Base-by-base conservation (phyloP, 192 early-diverging fungal species). In the Coemansia sp. region DNA sequence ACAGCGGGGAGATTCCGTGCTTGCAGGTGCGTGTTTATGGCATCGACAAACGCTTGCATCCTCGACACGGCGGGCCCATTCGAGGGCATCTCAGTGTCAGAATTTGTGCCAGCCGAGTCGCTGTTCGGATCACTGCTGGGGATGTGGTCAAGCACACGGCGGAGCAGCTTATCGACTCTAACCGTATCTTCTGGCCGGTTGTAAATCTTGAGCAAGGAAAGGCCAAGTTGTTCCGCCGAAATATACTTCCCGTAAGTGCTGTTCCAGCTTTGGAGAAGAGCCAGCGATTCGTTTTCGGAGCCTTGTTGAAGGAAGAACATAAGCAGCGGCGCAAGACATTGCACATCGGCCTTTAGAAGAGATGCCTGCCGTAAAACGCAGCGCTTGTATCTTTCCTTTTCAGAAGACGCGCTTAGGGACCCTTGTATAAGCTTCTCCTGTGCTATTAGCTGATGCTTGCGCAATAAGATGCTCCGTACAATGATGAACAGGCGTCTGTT, bases 251-350 rank as follows among this genome's bases (percentile, higher is more conserved):
- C 33, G 34, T 81, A 66, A 0, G 63, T 22, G 27, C 50, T 55
- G 36, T 81, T 66, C 79, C 79, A 81, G 63, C 69, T 72, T 17
- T 61, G 69, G 40, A 81, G 58, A 31, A 81, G 57, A 29, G 63
- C 34, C 41, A 72, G 54, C 5, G 73, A 62, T 62, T 72, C 74
- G 4, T 44, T 15, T 34, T 72, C 70, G 33, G 57, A 66, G 38
- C 53, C 57, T 34, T 42, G 47, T 33, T 68, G 69, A 0, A 81
- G 20, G 34, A 72, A 81, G 29, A 70, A 56, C 54, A 70, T 70
- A 41, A 81, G 64, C 23, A 81, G 63, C 27, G 79, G 79, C 13
- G 63, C 66, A 44, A 81, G 68, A 40, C 68, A 75, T 41, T 75
- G 65, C 20, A 81, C 64, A 29, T 75, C 79, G 15, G 23, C 50